Evolutionary conservation across 371 early-diverging fungal species (phyloP).

Genomic region (Catenaria anguillulae): DNA sequence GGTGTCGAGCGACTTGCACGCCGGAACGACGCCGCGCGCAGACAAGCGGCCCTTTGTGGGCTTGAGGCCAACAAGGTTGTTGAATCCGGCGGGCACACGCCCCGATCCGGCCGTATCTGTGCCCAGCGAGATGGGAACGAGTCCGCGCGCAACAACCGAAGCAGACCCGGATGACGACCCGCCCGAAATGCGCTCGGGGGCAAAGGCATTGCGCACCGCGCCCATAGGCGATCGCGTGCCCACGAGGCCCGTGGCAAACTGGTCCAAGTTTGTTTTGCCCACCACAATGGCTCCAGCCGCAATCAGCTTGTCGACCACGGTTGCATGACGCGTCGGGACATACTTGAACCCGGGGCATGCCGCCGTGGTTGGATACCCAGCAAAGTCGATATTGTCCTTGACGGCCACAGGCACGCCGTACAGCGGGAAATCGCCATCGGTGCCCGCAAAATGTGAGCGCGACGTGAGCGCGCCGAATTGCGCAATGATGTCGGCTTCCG

Average conservation of each 20-base stretch:
- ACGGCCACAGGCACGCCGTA: constrained; percentile 2
- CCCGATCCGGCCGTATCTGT: background rate
- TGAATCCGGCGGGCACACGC: background rate
- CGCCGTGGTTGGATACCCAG: background rate
- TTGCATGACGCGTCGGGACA: background rate
- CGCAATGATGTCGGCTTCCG: background rate
- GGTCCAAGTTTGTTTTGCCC: constrained; percentile 2
- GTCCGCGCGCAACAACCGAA: background rate
- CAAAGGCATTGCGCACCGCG: background rate
- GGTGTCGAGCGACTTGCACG: background rate
- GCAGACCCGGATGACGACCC: constrained; percentile 1
- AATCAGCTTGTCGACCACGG: background rate
- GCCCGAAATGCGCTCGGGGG: background rate
- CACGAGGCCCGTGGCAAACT: background rate
- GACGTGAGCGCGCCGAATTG: background rate
- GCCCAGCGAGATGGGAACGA: background rate
- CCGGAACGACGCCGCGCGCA: background rate
- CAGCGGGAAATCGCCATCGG: background rate
- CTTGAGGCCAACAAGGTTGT: background rate
- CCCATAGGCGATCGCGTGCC: background rate
- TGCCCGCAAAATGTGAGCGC: background rate
- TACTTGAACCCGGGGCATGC: background rate
- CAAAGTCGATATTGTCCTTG: constrained; percentile 5
- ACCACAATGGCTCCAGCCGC: background rate
- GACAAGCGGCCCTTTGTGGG: background rate